A percentile compares a stretch with the other conserved stretches of the same genome.
These are phyloP conservation scores for Knufia fluminis DNA, from an alignment of 2,329 filamentous ascomycete species.

Conservation along the genomic window DNA sequence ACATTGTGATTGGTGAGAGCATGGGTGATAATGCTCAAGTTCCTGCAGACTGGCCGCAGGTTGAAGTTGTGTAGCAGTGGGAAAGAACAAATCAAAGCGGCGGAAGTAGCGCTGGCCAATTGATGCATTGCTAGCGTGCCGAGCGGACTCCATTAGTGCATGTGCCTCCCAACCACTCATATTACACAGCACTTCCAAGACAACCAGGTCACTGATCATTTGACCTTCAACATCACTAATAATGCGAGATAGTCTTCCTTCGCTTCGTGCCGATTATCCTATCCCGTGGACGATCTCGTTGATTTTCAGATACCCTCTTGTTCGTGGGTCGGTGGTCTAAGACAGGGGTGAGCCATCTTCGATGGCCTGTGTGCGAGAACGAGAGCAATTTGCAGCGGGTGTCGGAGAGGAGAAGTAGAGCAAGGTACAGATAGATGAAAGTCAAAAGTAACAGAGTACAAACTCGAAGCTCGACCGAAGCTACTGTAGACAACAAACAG, in stretches of 20 bases:
- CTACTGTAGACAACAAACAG: no score
- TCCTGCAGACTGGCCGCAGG: background rate
- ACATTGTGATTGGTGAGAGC: background rate
- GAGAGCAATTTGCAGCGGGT: no score
- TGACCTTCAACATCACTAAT: background rate
- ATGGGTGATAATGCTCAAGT: background rate
- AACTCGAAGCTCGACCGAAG: no score
- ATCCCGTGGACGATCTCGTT: background rate
- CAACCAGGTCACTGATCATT: background rate
- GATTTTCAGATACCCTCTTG: background rate
- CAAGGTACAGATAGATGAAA: no score
- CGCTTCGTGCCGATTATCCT: background rate
- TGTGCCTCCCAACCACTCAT: background rate
- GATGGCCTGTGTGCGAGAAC: no score
- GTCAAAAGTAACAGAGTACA: no score
- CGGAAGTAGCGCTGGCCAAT: conserved; percentile 2
- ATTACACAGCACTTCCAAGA: background rate
- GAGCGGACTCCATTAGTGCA: background rate
- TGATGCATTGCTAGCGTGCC: background rate
- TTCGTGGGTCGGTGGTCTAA: no score
- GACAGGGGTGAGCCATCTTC: no score
- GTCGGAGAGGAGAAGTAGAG: no score
- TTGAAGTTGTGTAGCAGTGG: background rate
- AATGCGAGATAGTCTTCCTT: background rate
- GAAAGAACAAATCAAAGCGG: background rate